Evolutionary conservation across 139 green algal species (phyloP).

Genomic region (Chlorella sorokiniana): DNA sequence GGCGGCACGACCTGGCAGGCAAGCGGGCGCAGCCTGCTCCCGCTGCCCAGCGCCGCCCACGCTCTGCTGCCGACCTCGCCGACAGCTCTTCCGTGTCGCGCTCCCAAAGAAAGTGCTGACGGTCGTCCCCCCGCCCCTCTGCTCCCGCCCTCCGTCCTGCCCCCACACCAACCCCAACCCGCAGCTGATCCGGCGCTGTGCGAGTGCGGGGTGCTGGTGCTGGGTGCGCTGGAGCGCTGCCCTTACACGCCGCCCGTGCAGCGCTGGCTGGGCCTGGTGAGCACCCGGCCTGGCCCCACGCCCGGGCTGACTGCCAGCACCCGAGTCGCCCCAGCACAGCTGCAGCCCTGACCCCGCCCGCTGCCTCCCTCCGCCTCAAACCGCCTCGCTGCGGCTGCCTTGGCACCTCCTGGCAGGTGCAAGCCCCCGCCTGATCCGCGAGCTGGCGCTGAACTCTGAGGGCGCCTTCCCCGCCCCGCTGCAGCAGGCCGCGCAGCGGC

Average conservation of each 20-base stretch:
- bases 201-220: background rate
- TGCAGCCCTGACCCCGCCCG: too few relatives aligned
- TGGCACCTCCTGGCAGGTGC: background rate
- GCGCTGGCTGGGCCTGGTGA: slow-evolving; percentile 5
- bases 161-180: background rate
- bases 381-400: background rate
- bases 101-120: background rate
- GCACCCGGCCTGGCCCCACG: too few relatives aligned
- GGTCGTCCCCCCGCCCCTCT: background rate
- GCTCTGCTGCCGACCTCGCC: too few relatives aligned
- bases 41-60: too few relatives aligned
- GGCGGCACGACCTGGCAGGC: background rate
- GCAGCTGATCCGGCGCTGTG: background rate
- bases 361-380: too few relatives aligned
- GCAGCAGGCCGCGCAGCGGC: background rate
- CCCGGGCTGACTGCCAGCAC: background rate
- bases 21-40: background rate
- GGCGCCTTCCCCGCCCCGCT: background rate
- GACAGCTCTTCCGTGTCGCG: too few relatives aligned
- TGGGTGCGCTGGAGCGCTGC: background rate
- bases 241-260: background rate
- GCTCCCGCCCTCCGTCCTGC: background rate
- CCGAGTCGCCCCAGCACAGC: too few relatives aligned
- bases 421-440: background rate
- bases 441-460: background rate